Conservation (phyloP, 106 monocot genomes). For the Xerophyta viscosa region DNA sequence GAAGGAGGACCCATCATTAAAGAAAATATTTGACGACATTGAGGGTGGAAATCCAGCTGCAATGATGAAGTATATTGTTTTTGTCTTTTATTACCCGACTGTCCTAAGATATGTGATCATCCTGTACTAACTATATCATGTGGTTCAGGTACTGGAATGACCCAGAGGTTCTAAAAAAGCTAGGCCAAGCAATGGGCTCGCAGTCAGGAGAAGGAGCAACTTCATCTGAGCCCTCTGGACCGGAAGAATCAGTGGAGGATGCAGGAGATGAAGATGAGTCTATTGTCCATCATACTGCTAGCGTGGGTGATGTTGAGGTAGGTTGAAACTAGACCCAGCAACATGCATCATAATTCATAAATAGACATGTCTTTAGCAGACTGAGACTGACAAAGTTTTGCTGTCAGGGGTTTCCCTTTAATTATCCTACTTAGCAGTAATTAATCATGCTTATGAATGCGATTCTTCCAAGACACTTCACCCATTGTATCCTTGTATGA, state of each 20-base stretch:
- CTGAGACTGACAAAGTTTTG: background rate
- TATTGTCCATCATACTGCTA: constrained; percentile 80
- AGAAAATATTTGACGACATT: constrained; percentile 89
- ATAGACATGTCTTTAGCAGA: background rate
- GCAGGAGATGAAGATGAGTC: constrained; percentile 73
- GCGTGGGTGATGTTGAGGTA: constrained; percentile 53
- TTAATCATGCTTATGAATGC: background rate
- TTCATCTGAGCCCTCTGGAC: constrained; percentile 29
- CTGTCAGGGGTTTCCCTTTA: too few species aligned
- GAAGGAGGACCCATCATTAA: constrained; percentile 82
- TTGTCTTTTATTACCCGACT: background rate
- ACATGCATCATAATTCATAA: background rate
- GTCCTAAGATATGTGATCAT: background rate
- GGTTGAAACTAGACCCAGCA: background rate
- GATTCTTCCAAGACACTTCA: background rate
- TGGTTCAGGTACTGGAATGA: constrained; percentile 88
- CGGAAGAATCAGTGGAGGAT: constrained; percentile 67
- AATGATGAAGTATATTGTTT: constrained; percentile 77
- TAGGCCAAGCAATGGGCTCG: constrained; percentile 84
- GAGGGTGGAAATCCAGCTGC: constrained; percentile 81
- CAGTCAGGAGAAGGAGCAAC: constrained; percentile 35
- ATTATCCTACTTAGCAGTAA: too few species aligned
- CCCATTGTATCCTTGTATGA: background rate
- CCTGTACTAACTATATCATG: background rate
- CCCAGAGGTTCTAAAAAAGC: constrained; percentile 68